Conservation (phyloP, 305 asterid species). For the Fraxinus velutina region DNA sequence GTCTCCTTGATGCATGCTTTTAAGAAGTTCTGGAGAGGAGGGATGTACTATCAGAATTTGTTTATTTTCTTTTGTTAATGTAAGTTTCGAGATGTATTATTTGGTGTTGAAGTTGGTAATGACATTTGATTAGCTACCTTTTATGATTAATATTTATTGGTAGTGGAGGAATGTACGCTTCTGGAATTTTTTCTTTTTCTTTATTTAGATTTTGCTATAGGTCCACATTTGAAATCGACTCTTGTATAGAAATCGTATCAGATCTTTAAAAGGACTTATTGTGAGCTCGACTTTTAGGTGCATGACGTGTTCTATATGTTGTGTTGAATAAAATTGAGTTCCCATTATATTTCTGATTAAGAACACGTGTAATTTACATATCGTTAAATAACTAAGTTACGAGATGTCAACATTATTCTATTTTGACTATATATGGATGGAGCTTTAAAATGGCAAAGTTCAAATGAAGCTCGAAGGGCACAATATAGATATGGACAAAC, state of each 20-base stretch:
- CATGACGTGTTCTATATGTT: not conserved
- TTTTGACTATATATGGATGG: no score
- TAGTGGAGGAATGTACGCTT: not conserved
- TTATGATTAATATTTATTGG: not conserved
- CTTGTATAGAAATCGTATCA: not conserved
- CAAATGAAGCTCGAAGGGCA: no score
- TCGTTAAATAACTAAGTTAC: no score
- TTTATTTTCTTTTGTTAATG: not conserved
- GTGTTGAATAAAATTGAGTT: not conserved
- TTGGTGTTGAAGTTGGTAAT: not conserved
- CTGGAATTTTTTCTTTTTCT: not conserved
- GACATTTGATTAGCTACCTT: not conserved
- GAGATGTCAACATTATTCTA: no score
- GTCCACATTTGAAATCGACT: no score
- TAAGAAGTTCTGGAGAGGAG: conserved; percentile 11
- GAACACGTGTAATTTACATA: no score
- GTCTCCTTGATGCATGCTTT: conserved; percentile 48
- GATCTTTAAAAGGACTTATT: not conserved
- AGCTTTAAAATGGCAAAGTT: not conserved
- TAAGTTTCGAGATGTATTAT: not conserved
- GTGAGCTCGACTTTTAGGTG: not conserved
- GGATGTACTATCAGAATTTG: not conserved
- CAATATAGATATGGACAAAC: no score
- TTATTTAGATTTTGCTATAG: no score
- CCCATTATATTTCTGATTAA: no score